These are phyloP conservation scores for Plasmodium knowlesi DNA, from an alignment of 169 alveolate genomes.

Conservation along the genomic window DNA sequence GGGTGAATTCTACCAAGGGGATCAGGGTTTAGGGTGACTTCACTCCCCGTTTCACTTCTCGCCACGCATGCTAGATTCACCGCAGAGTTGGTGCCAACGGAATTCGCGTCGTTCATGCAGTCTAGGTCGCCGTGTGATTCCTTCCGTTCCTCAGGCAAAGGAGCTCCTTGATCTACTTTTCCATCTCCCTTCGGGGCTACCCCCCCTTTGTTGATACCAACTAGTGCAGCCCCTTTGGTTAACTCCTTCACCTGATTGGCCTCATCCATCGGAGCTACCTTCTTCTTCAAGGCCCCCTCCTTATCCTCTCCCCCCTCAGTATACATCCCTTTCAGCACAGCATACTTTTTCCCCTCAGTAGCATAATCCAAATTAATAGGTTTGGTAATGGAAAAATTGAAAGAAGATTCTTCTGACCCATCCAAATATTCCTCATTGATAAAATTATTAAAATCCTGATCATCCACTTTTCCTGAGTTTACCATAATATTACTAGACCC, in stretches of 20 bases:
- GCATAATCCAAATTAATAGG: neutral
- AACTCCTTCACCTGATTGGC: neutral
- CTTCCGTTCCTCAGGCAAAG: neutral
- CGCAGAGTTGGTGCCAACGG: neutral
- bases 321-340: neutral
- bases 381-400: conserved; percentile 10
- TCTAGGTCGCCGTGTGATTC: neutral
- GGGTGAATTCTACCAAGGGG: neutral
- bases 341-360: neutral
- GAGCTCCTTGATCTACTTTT: neutral
- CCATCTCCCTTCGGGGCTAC: neutral
- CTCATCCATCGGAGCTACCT: neutral
- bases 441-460: conserved; percentile 38
- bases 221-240: neutral
- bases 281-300: neutral
- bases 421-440: conserved; percentile 31
- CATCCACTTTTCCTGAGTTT: conserved; percentile 17
- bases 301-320: neutral
- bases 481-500: neutral
- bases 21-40: neutral
- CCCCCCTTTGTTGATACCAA: neutral
- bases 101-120: neutral
- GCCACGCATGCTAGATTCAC: neutral
- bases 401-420: conserved; percentile 8
- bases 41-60: neutral